A percentile compares a stretch with the other conserved stretches of the same genome.
phyloP scores from a whole-genome alignment of 1,284 basidiomycete genomes.

The Pseudozyma hubeiensis region DNA sequence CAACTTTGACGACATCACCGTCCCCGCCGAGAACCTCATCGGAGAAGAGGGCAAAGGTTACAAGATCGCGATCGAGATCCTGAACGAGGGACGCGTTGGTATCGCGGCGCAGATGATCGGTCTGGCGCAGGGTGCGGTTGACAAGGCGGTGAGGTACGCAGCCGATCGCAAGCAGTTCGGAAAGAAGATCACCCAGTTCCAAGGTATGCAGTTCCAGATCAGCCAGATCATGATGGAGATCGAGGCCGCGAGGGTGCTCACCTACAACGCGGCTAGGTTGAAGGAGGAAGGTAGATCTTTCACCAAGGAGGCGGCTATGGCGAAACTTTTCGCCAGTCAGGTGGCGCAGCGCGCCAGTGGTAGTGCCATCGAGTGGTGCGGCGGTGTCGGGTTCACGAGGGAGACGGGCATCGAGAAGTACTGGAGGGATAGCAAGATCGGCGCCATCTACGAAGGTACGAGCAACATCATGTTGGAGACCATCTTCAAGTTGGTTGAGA shows the following conservation, averaged over 20 bases:
- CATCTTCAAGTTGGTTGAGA: conserved; percentile 78
- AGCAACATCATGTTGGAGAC: conserved; percentile 88
- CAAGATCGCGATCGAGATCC: conserved; percentile 93
- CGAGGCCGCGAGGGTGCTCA: conserved; percentile 89
- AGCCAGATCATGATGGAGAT: conserved; percentile 86
- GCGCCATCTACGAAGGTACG: conserved; percentile 90
- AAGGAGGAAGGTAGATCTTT: conserved; percentile 95
- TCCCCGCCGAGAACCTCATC: conserved; percentile 92
- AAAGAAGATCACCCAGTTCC: conserved; percentile 83
- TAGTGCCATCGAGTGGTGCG: conserved; percentile 94
- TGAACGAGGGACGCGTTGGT: conserved; percentile 97
- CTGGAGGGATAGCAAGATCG: conserved; percentile 82
- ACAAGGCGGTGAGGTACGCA: conserved; percentile 90
- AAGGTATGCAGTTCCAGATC: conserved; percentile 96
- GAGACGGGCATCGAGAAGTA: conserved; percentile 87
- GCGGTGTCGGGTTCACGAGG: conserved; percentile 89
- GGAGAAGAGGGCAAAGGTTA: conserved; percentile 94
- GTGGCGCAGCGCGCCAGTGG: conserved; percentile 90
- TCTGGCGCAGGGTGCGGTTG: conserved; percentile 94
- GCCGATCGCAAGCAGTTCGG: conserved; percentile 95
- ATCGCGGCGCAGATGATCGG: conserved; percentile 88
- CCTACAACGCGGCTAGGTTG: conserved; percentile 93
- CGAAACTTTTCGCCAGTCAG: conserved; percentile 83
- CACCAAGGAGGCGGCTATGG: conserved; percentile 95
- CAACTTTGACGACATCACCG: conserved; percentile 92